Evolutionary conservation across 1,284 basidiomycete species (phyloP), one percentile per base, ranked within the genome.

Genomic region (Mycena citricolor): DNA sequence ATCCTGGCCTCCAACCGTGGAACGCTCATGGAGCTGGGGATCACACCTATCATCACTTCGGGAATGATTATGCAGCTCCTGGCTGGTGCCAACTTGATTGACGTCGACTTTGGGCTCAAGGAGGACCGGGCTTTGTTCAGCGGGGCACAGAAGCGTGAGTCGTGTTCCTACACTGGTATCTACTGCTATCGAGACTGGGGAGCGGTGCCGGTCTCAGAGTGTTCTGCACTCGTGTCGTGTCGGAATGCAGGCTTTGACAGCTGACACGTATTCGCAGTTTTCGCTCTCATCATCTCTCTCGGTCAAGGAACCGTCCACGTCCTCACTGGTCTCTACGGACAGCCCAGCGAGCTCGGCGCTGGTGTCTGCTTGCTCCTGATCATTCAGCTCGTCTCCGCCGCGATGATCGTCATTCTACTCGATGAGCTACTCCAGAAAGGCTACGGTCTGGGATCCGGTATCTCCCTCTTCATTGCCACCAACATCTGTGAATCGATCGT

Each of bases 61-160:
- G 95, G 95, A 59, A 99, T 98, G 95, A 98, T 98, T 71, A 98
- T 99, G 91, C 95, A 99, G 70, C 84, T 99, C 38, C 79, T 99
- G 52, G 94, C 95, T 14, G 95, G 95, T 49, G 95, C 97, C 39
- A 97, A 94, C 70, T 76, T 99, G 59, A 90, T 99, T 62, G 95
- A 99, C 54, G 91, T 99, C 58, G 95, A 99, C 73, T 98, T 97
- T 65, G 85, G 83, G 54, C 72, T 99, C 62, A 97, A 98, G 79
- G 95, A 99, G 67, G 95, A 99, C 67, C 79, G 95, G 41, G 94
- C 93, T 16, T 74, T 99, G 44, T 98, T 98, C 62, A 89, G 93
- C 56, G 93, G 90, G 56, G 95, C 94, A 25, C 95, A 99, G 72
- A 99, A 99, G 74, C 77, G 94, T 97, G 61, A 62, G 87, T 78